These are phyloP conservation scores for Petasospora rhodanensis DNA, from an alignment of 1,139 yeast species.

Conservation along the genomic window DNA sequence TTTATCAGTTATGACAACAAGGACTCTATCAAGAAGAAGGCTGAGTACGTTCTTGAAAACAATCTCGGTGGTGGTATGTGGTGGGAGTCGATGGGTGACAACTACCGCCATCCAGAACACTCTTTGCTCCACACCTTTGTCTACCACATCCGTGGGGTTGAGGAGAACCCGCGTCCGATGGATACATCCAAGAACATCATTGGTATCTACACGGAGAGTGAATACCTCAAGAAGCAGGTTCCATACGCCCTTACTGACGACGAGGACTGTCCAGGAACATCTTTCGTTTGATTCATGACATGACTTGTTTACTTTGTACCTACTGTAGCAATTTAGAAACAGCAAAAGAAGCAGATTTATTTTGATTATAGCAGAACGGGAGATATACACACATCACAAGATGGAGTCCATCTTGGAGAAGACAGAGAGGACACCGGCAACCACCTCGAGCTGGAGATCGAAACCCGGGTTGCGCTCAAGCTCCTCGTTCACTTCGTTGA, in stretches of 20 bases:
- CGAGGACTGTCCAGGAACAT: no score
- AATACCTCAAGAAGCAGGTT: conserved; percentile 8
- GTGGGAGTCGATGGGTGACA: conserved; percentile 91
- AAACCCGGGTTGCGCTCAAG: conserved; percentile 49
- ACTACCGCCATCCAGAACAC: conserved; percentile 26
- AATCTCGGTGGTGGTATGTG: conserved; percentile 82
- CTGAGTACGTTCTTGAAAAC: conserved; percentile 45
- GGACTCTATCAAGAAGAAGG: conserved; percentile 52
- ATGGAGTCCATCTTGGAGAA: conserved; percentile 46
- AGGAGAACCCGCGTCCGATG: no score
- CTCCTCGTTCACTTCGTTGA: conserved; percentile 64
- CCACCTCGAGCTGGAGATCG: conserved; percentile 77
- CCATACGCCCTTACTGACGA: not conserved
- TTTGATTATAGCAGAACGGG: no score
- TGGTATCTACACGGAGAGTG: conserved; percentile 10
- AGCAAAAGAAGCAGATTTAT: no score
- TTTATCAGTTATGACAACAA: conserved; percentile 67
- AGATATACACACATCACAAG: no score
- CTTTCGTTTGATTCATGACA: no score
- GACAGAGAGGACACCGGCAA: conserved; percentile 75
- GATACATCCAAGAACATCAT: conserved; percentile 13
- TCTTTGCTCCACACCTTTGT: conserved; percentile 39
- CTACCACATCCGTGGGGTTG: conserved; percentile 36
- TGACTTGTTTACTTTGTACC: no score
- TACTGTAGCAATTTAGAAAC: no score